Percentiles rank a stretch among this genome's conserved stretches.
Conservation (phyloP, 2,329 filamentous ascomycete genomes). For the Neonectria hederae region DNA sequence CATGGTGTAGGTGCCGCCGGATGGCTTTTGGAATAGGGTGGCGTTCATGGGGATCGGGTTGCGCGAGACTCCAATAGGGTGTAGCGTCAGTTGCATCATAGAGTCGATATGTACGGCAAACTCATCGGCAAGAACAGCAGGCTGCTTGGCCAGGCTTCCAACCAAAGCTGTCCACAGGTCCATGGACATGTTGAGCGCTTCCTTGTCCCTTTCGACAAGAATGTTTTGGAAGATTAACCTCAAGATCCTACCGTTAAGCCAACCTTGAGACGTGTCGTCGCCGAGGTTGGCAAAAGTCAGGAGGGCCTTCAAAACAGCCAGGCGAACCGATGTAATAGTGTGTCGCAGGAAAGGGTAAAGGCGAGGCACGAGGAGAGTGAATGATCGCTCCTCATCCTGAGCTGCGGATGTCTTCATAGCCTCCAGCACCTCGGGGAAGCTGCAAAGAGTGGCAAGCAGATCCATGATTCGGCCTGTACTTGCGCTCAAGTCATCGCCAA, state of each 20-base stretch:
- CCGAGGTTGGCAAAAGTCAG: conserved; percentile 93
- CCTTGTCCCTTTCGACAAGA: conserved; percentile 88
- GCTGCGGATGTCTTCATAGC: conserved; percentile 93
- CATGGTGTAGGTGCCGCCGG: conserved; percentile 80
- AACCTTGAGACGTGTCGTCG: conserved; percentile 81
- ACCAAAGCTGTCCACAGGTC: conserved; percentile 88
- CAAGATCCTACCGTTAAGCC: conserved; percentile 90
- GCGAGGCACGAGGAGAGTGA: conserved; percentile 89
- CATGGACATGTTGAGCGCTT: conserved; percentile 82
- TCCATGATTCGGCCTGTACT: conserved; percentile 99
- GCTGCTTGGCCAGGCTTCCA: conserved; percentile 70
- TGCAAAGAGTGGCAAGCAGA: conserved; percentile 91
- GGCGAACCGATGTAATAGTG: conserved; percentile 94
- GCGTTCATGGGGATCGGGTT: conserved; percentile 94
- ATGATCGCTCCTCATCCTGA: conserved; percentile 85
- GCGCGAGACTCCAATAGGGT: conserved; percentile 90
- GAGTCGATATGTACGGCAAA: conserved; percentile 80
- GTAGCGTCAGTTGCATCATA: conserved; percentile 85
- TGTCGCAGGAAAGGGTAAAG: conserved; percentile 96
- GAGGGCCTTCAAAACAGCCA: conserved; percentile 90
- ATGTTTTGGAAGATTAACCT: conserved; percentile 95
- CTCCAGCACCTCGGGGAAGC: conserved; percentile 89
- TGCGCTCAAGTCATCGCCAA: conserved; percentile 96
- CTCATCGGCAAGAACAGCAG: conserved; percentile 73
- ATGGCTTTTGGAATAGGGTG: conserved; percentile 90